Percentiles rank a stretch among this genome's conserved stretches.
Conservation (phyloP, 164 flowering plant species). For the Warburgia ugandensis region DNA sequence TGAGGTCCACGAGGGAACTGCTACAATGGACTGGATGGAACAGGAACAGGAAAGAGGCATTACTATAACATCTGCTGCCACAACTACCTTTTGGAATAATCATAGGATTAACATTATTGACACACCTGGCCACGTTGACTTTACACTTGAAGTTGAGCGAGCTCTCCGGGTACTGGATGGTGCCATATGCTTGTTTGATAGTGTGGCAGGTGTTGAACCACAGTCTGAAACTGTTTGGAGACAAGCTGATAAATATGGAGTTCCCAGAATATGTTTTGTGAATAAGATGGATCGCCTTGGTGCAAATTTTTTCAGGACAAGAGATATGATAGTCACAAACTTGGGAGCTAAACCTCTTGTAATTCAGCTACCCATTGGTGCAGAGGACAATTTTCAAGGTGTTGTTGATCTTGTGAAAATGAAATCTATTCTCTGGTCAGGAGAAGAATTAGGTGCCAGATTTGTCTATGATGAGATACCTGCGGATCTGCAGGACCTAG, state of each 20-base stretch:
- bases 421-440: constrained; percentile 87
- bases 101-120: constrained; percentile 89
- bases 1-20: constrained; percentile 93
- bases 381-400: constrained; percentile 78
- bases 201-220: constrained; percentile 97
- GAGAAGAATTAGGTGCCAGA: constrained; percentile 90
- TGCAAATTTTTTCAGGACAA: constrained; percentile 86
- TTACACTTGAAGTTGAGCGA: constrained; percentile 95
- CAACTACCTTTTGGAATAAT: constrained; percentile 85
- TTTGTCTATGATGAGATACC: constrained; percentile 76
- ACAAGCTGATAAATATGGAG: constrained; percentile 93
- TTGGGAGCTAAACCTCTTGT: constrained; percentile 93
- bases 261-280: constrained; percentile 89
- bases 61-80: constrained; percentile 96
- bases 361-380: constrained; percentile 74
- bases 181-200: constrained; percentile 85
- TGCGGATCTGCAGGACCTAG: constrained; percentile 55
- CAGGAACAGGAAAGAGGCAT: constrained; percentile 97
- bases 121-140: constrained; percentile 97
- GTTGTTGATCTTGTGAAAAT: constrained; percentile 81
- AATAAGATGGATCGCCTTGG: constrained; percentile 99
- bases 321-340: constrained; percentile 90
- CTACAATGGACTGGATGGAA: constrained; percentile 99
- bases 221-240: constrained; percentile 98
- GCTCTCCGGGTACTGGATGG: constrained; percentile 95